Conservation (phyloP, 257 asterid species). For the Asclepias syriaca region DNA sequence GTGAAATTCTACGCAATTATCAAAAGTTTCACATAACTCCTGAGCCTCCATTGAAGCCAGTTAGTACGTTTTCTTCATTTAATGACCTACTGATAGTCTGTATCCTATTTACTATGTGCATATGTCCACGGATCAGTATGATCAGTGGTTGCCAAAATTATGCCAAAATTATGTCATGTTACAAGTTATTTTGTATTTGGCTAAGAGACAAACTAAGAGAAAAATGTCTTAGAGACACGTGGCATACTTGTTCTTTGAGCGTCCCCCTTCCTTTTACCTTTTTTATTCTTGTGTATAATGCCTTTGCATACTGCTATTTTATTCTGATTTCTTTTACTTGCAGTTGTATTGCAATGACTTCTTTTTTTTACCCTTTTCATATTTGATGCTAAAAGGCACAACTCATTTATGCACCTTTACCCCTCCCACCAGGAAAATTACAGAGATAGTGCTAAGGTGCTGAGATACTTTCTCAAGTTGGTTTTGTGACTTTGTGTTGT, state of each 20-base stretch:
- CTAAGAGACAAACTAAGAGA: not conserved
- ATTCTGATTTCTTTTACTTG: not conserved
- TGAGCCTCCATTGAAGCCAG: constrained; percentile 84
- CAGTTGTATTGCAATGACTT: not conserved
- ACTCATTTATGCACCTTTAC: not conserved
- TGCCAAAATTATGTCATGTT: not conserved
- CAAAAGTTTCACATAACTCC: constrained; percentile 63
- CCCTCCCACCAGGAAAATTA: not conserved
- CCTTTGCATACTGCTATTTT: not conserved
- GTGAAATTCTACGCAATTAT: constrained; percentile 72
- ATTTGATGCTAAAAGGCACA: not conserved
- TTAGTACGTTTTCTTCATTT: constrained; percentile 55
- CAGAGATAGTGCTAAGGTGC: no score
- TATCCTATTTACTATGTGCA: not conserved
- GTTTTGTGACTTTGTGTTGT: constrained; percentile 19
- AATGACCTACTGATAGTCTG: not conserved
- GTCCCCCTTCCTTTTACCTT: not conserved
- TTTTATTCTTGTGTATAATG: not conserved
- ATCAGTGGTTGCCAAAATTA: not conserved
- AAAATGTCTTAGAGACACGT: not conserved
- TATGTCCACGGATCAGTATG: not conserved
- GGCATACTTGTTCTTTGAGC: not conserved
- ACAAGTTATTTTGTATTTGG: not conserved
- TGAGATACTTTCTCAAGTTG: not conserved
- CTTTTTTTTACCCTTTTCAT: no score